A percentile compares a stretch with the other conserved stretches of the same genome.
Conservation (phyloP, 2,329 filamentous ascomycete genomes). For the Sporothrix phasma region DNA sequence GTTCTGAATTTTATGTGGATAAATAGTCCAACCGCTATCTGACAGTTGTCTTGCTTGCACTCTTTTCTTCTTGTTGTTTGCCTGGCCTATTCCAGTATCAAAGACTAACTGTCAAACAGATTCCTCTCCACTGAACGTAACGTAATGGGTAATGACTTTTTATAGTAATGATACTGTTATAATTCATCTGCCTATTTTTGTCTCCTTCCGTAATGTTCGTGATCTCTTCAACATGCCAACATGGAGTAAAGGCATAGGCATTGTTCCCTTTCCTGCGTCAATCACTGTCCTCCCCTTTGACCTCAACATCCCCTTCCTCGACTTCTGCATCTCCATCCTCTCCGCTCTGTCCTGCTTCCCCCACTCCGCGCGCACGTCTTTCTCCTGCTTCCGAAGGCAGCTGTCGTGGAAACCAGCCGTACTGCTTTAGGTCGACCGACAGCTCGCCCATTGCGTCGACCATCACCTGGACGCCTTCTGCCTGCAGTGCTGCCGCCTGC, state of each 20-base stretch:
- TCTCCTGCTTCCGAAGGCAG: constrained; percentile 36
- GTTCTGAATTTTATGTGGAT: constrained; percentile 69
- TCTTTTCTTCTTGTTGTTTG: background rate
- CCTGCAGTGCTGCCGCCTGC: constrained; percentile 40
- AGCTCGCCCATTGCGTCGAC: constrained; percentile 41
- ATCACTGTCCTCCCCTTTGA: constrained; percentile 1
- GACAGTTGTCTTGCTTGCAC: constrained; percentile 30
- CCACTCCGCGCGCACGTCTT: constrained; percentile 22
- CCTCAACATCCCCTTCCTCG: constrained; percentile 8
- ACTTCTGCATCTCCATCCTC: constrained; percentile 20
- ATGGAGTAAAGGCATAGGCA: background rate
- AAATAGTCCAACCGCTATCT: constrained; percentile 78
- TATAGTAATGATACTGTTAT: background rate
- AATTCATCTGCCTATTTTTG: too few relatives aligned
- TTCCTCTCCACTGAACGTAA: background rate
- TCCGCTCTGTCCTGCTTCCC: background rate
- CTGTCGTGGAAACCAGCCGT: constrained; percentile 45
- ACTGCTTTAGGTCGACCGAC: constrained; percentile 39
- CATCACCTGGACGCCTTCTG: constrained; percentile 44
- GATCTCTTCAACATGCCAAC: background rate
- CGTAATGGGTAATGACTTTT: background rate
- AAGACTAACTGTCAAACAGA: constrained; percentile 10
- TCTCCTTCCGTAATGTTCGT: background rate
- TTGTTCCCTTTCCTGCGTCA: background rate
- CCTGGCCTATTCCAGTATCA: background rate